phyloP scores from a whole-genome alignment of 1,284 basidiomycete genomes.

The Erythrobasidium hasegawianum region DNA sequence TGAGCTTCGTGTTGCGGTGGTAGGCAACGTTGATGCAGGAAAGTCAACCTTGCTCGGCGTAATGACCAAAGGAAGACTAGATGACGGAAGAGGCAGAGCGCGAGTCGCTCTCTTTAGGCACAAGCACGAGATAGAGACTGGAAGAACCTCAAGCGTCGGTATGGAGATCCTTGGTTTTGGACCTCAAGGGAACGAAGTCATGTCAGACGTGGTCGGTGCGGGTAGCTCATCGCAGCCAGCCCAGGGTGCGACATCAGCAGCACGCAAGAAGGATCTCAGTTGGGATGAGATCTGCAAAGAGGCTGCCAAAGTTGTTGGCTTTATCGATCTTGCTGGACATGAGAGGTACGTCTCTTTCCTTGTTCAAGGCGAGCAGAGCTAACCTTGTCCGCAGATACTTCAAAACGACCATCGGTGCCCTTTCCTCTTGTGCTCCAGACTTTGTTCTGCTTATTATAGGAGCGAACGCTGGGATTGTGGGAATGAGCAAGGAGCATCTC shows the following conservation, averaged over 20 bases:
- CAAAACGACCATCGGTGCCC: slow-evolving; percentile 88
- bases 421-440: slow-evolving; percentile 90
- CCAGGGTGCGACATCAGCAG: slow-evolving; percentile 11
- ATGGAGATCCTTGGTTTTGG: slow-evolving; percentile 69
- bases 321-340: slow-evolving; percentile 42
- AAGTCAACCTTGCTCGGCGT: slow-evolving; percentile 82
- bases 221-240: not conserved
- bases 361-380: slow-evolving; percentile 59
- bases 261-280: slow-evolving; percentile 69
- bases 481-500: slow-evolving; percentile 67
- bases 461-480: slow-evolving; percentile 87
- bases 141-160: slow-evolving; percentile 88
- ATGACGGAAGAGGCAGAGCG: slow-evolving; percentile 91
- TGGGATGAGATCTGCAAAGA: slow-evolving; percentile 96
- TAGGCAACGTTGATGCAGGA: slow-evolving; percentile 60
- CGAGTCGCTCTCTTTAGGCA: slow-evolving; percentile 90
- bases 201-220: slow-evolving; percentile 47
- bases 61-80: slow-evolving; percentile 66
- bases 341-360: slow-evolving; percentile 46
- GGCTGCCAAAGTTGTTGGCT: slow-evolving; percentile 71
- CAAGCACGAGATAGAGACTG: slow-evolving; percentile 95
- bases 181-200: slow-evolving; percentile 58
- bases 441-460: slow-evolving; percentile 96
- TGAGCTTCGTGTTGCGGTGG: slow-evolving; percentile 90
- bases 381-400: slow-evolving; percentile 49